A percentile compares a stretch with the other conserved stretches of the same genome.
Evolutionary conservation across 2,329 filamentous ascomycete genomes (phyloP).

Genomic region (Metarhizium sp.): DNA sequence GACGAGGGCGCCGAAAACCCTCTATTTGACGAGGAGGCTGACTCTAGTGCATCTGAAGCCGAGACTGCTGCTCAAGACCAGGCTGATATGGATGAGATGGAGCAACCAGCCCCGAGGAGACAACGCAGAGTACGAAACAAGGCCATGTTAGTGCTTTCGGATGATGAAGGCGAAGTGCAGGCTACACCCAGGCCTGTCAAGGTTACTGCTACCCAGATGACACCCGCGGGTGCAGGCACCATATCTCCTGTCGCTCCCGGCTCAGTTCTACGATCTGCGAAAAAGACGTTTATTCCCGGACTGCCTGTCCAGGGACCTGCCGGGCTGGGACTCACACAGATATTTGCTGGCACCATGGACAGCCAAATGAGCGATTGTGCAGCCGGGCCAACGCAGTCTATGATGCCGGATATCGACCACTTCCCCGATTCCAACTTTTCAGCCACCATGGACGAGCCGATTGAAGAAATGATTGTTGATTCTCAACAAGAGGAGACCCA

Average conservation of each 20-base stretch:
- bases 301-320: slow-evolving; percentile 51
- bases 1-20: slow-evolving; percentile 14
- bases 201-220: slow-evolving; percentile 24
- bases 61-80: slow-evolving; percentile 14
- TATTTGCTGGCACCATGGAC: slow-evolving; percentile 82
- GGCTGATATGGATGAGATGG: slow-evolving; percentile 25
- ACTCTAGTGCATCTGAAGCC: slow-evolving; percentile 20
- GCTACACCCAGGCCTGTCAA: slow-evolving; percentile 41
- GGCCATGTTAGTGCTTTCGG: slow-evolving; percentile 42
- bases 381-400: slow-evolving; percentile 30
- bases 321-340: slow-evolving; percentile 73
- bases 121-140: slow-evolving; percentile 42
- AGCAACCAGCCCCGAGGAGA: slow-evolving; percentile 29
- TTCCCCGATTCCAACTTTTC: slow-evolving; percentile 53
- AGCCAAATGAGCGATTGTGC: slow-evolving; percentile 31
- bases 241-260: slow-evolving; percentile 47
- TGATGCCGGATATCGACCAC: slow-evolving; percentile 48
- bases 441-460: slow-evolving; percentile 43
- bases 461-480: slow-evolving; percentile 42
- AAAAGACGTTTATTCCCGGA: slow-evolving; percentile 61
- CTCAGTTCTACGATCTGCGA: slow-evolving; percentile 59
- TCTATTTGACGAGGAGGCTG: slow-evolving; percentile 30
- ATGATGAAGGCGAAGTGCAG: slow-evolving; percentile 42
- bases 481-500: slow-evolving; percentile 32
- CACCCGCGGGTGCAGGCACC: slow-evolving; percentile 31